A percentile compares a stretch with the other conserved stretches of the same genome.
Conservation (phyloP, 345 rosid genomes). For the Citropsis articulata region DNA sequence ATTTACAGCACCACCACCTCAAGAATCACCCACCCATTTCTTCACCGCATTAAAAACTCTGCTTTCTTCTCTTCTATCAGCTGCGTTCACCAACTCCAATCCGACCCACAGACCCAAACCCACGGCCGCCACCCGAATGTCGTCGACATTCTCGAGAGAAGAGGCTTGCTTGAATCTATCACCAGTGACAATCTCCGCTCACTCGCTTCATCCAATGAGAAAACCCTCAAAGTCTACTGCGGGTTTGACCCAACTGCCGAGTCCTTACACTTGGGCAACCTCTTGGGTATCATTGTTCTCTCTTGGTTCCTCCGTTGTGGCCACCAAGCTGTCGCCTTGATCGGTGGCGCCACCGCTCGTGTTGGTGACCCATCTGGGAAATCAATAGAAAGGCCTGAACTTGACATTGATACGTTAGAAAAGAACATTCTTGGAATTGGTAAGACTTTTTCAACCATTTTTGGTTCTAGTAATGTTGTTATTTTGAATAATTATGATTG, state of each 20-base stretch:
- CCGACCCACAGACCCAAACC: slow-evolving; percentile 29
- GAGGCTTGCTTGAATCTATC: slow-evolving; percentile 80
- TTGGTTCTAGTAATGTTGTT: slow-evolving; percentile 24
- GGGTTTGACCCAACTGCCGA: slow-evolving; percentile 98
- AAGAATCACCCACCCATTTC: slow-evolving; percentile 13
- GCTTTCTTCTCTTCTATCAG: slow-evolving; percentile 34
- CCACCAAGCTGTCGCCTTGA: slow-evolving; percentile 75
- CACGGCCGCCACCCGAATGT: slow-evolving; percentile 48
- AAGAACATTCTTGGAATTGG: slow-evolving; percentile 57
- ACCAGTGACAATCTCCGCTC: slow-evolving; percentile 77
- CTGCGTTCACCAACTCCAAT: slow-evolving; percentile 30
- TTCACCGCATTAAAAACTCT: slow-evolving; percentile 20
- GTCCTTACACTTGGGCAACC: slow-evolving; percentile 91
- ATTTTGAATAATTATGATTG: slow-evolving; percentile 88
- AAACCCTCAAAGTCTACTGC: slow-evolving; percentile 60
- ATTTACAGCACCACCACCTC: slow-evolving; percentile 19
- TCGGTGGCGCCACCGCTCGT: slow-evolving; percentile 93
- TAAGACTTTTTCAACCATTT: slow-evolving; percentile 42
- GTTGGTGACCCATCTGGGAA: slow-evolving; percentile 98
- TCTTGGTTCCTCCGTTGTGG: slow-evolving; percentile 96
- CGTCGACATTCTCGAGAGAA: slow-evolving; percentile 65
- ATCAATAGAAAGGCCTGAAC: slow-evolving; percentile 86
- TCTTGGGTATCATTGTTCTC: slow-evolving; percentile 83
- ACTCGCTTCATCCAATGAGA: slow-evolving; percentile 31
- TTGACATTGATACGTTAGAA: slow-evolving; percentile 53